Evolutionary conservation across 106 monocot genomes (phyloP).

Genomic region (Dendrobium catenatum): DNA sequence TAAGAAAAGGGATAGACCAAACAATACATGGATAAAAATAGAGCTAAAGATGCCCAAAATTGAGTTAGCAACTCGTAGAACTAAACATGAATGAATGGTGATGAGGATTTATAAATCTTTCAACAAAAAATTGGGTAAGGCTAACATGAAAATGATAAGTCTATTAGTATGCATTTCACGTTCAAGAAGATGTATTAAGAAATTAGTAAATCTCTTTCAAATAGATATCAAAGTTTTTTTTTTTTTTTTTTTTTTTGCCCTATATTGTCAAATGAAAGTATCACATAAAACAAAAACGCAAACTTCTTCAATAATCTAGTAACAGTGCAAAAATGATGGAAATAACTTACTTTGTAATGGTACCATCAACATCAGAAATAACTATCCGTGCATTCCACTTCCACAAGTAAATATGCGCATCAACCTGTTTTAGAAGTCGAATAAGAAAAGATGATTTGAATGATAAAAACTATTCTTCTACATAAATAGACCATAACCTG

Average conservation of each 20-base stretch:
- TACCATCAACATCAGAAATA: slow-evolving; percentile 98
- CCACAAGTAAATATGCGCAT: slow-evolving; percentile 95
- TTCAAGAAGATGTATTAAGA: background rate
- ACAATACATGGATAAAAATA: background rate
- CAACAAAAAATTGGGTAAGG: background rate
- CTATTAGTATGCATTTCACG: too few relatives aligned
- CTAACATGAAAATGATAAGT: background rate
- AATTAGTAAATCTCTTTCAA: background rate
- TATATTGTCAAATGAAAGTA: slow-evolving; percentile 1
- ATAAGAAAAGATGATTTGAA: slow-evolving; percentile 6
- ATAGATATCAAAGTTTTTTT: background rate
- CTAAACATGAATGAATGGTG: too few relatives aligned
- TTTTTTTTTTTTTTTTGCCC: background rate
- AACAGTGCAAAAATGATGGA: background rate
- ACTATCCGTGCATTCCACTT: slow-evolving; percentile 97
- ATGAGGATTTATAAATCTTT: too few relatives aligned
- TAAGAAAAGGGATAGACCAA: background rate
- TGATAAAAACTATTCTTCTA: slow-evolving; percentile 3
- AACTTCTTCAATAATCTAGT: background rate
- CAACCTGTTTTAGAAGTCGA: slow-evolving; percentile 51
- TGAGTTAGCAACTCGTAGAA: background rate
- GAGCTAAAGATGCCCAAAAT: background rate
- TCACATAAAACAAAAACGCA: background rate
- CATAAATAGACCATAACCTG: slow-evolving; percentile 33
- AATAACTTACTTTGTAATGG: slow-evolving; percentile 82